Evolutionary conservation across 768 basidiomycete species (phyloP), one percentile per base, ranked within the genome.

Genomic region (Termitomyces titanicus): DNA sequence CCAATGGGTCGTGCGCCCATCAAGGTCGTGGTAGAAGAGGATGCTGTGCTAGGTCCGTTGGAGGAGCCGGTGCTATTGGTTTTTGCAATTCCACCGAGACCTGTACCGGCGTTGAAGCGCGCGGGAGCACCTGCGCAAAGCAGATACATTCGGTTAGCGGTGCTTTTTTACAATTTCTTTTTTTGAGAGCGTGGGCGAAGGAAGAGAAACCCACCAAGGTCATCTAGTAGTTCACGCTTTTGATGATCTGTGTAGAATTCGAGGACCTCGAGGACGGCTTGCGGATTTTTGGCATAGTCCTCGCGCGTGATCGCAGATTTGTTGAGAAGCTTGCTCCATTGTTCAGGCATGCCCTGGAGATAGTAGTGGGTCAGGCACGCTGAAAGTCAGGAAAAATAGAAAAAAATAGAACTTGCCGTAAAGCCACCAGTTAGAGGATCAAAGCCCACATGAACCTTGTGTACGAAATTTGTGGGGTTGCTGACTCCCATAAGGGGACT

Each of bases 181-280:
- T 18, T 25, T 42, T 57, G 0, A 70, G 64, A 46, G 29, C 9
- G 29, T 24, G 1, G n/a, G 15, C n/a, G n/a, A n/a, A n/a, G 66
- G 13, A 63, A 68, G 33, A 59, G 64, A 29, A 51, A 62, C 63
- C 56, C 55, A 70, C 75, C 71, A 47, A 76, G 61, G 50, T 80
- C 78, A 64, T 94, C 92, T 64, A 87, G 71, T 64, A 87, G 71
- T 68, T 96, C 93, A n/a, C 93, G 89, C 68, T 94, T 96, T 76
- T 96, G 93, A 63, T 93, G 92, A 69, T 96, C 94, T 12, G 95
- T 98, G 71, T 98, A 99, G 74, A 98, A 99, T 67, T 98, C 95
- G 58, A 99, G 85, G 1, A 97, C 96, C 58, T 98, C 96, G 17
- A 98, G 80, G 13, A 99, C 96, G 1, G 96, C 96, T 65, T 98